Conservation (phyloP, 345 rosid genomes). For the Triadica sebifera region DNA sequence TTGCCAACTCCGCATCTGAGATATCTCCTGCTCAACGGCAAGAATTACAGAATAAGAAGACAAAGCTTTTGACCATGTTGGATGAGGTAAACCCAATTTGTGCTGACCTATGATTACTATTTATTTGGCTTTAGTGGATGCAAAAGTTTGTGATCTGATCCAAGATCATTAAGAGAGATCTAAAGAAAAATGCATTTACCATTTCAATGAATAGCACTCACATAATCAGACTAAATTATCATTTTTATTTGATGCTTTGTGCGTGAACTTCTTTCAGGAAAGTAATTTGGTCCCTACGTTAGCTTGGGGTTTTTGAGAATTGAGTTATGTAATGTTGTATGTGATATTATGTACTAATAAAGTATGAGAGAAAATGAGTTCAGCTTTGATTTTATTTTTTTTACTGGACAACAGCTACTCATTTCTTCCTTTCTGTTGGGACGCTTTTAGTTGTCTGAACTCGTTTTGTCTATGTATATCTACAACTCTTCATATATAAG, state of each 20-base stretch:
- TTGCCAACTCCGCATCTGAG: slow-evolving; percentile 39
- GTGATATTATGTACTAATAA: background rate
- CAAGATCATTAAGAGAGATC: background rate
- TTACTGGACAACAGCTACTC: background rate
- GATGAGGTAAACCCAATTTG: slow-evolving; percentile 58
- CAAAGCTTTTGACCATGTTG: slow-evolving; percentile 73
- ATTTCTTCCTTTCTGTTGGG: background rate
- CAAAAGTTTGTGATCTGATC: background rate
- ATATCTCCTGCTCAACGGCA: slow-evolving; percentile 66
- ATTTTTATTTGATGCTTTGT: background rate
- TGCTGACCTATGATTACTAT: background rate
- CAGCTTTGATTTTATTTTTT: background rate
- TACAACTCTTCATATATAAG: background rate
- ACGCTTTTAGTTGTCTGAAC: background rate
- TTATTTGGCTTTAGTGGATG: background rate
- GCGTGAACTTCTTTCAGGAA: background rate
- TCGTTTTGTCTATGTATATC: background rate
- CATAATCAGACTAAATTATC: background rate
- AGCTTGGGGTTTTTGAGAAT: slow-evolving; percentile 1
- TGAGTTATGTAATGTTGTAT: background rate
- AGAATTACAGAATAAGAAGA: slow-evolving; percentile 70
- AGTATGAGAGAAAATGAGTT: background rate
- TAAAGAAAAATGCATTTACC: background rate
- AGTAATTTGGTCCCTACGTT: background rate
- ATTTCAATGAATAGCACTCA: background rate